Evolutionary conservation across 371 early-diverging fungal species (phyloP), one percentile per base, ranked within the genome.

Genomic region (Lichtheimia corymbifera): DNA sequence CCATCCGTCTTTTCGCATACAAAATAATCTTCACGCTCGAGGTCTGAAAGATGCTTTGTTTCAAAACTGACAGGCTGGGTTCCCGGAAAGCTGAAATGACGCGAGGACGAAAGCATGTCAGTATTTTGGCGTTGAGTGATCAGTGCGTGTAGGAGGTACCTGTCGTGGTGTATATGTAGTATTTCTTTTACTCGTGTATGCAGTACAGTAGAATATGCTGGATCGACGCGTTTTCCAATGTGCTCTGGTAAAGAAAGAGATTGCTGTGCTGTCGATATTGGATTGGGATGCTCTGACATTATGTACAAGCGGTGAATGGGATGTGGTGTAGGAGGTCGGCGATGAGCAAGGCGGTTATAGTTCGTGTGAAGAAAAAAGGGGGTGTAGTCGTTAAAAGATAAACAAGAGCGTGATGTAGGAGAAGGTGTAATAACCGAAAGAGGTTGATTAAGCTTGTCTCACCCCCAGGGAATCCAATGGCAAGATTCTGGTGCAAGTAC

Each of bases 1-100:
- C 95, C 95, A 68, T 94, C 92, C n/a, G 90, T 89, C 74, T 94
- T 95, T 62, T 96, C 96, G 63, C 89, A 88, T 27, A 93, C 95
- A 75, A 90, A 94, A 71, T 92, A 97, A 68, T 94, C 89, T 67
- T 93, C 89, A 17, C 80, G 71, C 47, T 88, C 76, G 20, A 97
- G 80, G 47, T 80, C 79, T 22, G 70, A 63, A 5, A 96, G 58
- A 72, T 93, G 91, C 20, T 75, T 72, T 12, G 72, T 55, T 41
- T 83, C 84, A 67, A 97, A 92, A 40, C 77, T 75, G 45, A 96
- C 88, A 45, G 96, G 96, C 65, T 95, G 96, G 20, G 92, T 84
- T 27, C 97, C 97, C 62, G 95, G 91, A 76, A 95, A 97, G 30
- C 89, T 88, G 65, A 43, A 57, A n/a, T 25, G 22, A 5, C 52